Conservation (phyloP, 805 yeast genomes). For the Ogataea glucozyma region DNA sequence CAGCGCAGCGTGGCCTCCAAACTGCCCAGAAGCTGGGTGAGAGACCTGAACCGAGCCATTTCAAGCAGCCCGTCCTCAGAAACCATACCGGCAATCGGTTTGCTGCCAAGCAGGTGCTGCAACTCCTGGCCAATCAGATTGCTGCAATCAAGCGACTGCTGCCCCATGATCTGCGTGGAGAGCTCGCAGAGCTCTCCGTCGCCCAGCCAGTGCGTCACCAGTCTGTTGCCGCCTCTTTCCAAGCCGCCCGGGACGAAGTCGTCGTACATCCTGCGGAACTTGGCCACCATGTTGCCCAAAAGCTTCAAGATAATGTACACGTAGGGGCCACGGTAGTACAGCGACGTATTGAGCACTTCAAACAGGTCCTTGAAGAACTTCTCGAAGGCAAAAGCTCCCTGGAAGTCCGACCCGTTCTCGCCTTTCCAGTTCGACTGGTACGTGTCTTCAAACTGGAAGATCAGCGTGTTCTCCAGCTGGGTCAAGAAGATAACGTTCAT, state of each 20-base stretch:
- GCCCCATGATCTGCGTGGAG: conserved; percentile 36
- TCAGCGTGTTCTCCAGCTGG: conserved; percentile 57
- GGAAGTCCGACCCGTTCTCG: conserved; percentile 38
- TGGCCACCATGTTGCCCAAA: conserved; percentile 41
- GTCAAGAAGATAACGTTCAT: conserved; percentile 67
- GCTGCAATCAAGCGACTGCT: conserved; percentile 16
- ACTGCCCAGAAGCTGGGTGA: conserved; percentile 55
- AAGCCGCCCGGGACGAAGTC: conserved; percentile 25
- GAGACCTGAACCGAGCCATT: conserved; percentile 47
- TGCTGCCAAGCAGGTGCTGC: conserved; percentile 30
- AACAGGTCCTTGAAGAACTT: conserved; percentile 49
- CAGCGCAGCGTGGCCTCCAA: conserved; percentile 58
- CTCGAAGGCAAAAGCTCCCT: conserved; percentile 44
- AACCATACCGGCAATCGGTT: conserved; percentile 35
- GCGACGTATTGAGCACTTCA: conserved; percentile 58
- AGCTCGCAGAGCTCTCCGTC: conserved; percentile 33
- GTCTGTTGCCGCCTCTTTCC: conserved; percentile 11
- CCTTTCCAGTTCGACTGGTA: conserved; percentile 38
- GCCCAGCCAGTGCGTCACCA: conserved; percentile 37
- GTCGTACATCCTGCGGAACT: conserved; percentile 36
- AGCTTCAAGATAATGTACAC: conserved; percentile 45
- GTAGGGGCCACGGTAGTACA: conserved; percentile 57
- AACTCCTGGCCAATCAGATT: conserved; percentile 31
- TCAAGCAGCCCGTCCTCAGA: conserved; percentile 53
- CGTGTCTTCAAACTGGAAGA: conserved; percentile 50